Conservation (phyloP, 176 grass and related monocot genomes). For the Oryza coarctata region DNA sequence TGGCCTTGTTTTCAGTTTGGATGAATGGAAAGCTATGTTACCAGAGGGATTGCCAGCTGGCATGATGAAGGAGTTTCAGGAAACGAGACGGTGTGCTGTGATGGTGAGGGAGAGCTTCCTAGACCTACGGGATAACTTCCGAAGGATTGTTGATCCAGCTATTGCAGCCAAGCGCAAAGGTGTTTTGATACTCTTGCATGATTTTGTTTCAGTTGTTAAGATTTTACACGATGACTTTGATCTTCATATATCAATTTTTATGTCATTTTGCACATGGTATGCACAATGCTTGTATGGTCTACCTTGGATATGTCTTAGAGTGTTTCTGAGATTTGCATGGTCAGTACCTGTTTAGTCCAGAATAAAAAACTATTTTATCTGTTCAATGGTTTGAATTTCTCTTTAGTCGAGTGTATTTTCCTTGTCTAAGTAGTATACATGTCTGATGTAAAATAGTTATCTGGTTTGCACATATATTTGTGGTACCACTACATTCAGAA, state of each 20-base stretch:
- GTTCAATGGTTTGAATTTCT: background rate
- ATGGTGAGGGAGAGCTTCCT: slow-evolving; percentile 94
- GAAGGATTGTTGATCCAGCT: slow-evolving; percentile 74
- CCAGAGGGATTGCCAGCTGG: slow-evolving; percentile 84
- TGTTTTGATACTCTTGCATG: slow-evolving; percentile 22
- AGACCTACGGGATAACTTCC: slow-evolving; percentile 89
- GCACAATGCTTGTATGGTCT: slow-evolving; percentile 3
- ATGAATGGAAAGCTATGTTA: slow-evolving; percentile 87
- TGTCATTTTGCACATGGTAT: background rate
- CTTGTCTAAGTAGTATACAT: background rate
- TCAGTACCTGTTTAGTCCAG: background rate
- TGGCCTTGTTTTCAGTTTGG: slow-evolving; percentile 64
- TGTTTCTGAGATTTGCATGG: background rate
- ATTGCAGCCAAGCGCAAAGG: slow-evolving; percentile 67
- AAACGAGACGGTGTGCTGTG: slow-evolving; percentile 84
- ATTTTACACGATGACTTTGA: background rate
- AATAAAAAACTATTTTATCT: background rate
- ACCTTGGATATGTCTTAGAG: background rate
- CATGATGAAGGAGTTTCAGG: slow-evolving; percentile 94
- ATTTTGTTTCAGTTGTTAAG: background rate
- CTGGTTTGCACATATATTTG: background rate
- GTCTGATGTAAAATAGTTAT: background rate
- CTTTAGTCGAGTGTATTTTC: background rate
- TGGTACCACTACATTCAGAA: background rate
- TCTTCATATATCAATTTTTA: background rate